These are phyloP conservation scores for Fusarium udum DNA, from an alignment of 2,329 filamentous ascomycete species.

Conservation along the genomic window DNA sequence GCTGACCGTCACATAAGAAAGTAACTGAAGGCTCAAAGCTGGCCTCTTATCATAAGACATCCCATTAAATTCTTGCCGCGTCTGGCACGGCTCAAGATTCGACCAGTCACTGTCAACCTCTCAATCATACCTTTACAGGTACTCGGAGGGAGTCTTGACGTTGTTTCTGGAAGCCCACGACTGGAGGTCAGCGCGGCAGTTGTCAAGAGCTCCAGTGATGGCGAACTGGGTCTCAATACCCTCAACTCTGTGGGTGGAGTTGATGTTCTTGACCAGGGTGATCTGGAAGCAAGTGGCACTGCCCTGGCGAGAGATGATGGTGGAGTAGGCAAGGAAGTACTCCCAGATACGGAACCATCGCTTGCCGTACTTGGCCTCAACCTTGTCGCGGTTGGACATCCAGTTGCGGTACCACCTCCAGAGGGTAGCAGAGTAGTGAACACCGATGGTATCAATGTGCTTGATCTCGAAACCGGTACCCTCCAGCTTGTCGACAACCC, in stretches of 20 bases:
- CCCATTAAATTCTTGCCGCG: background rate
- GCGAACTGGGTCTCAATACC: constrained; percentile 77
- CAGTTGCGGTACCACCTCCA: constrained; percentile 99
- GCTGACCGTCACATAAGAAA: background rate
- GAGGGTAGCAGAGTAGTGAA: constrained; percentile 95
- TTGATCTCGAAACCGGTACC: constrained; percentile 79
- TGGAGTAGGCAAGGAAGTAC: constrained; percentile 87
- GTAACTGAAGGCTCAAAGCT: background rate
- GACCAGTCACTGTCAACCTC: background rate
- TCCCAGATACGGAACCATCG: constrained; percentile 98
- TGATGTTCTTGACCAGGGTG: constrained; percentile 90
- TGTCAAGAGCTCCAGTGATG: constrained; percentile 68
- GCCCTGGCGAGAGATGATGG: constrained; percentile 87
- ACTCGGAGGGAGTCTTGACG: constrained; percentile 46
- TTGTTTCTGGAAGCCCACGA: constrained; percentile 52
- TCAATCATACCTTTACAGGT: constrained; percentile 30
- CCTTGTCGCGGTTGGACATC: constrained; percentile 92
- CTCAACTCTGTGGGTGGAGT: constrained; percentile 85
- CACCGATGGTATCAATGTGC: constrained; percentile 89
- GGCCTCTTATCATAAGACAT: constrained; percentile 4
- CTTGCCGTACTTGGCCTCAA: constrained; percentile 92
- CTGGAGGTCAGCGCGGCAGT: constrained; percentile 47
- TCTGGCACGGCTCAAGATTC: background rate
- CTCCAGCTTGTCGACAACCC: constrained; percentile 86
- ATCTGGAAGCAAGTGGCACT: constrained; percentile 90